Percentiles rank a stretch among this genome's conserved stretches.
Conservation (phyloP, 768 basidiomycete species). For the Tulasnella sp. region DNA sequence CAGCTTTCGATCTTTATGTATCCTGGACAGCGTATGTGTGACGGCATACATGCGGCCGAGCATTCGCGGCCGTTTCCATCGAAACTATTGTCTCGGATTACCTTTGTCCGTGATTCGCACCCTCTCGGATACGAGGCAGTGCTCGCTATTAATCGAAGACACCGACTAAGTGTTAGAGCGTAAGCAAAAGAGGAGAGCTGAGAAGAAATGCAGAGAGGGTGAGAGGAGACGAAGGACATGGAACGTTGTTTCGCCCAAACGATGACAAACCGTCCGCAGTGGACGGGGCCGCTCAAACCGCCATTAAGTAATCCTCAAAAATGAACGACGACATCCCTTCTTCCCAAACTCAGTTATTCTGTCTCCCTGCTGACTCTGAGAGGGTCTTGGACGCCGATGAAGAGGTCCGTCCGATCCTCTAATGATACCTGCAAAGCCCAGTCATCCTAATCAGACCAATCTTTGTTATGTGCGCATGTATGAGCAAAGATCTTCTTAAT, state of each 20-base stretch:
- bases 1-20: neutral
- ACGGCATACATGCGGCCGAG: neutral
- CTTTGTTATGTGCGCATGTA: neutral
- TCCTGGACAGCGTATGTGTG: neutral
- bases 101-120: neutral
- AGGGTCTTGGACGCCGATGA: constrained; percentile 17
- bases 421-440: neutral
- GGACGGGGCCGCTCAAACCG: neutral
- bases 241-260: neutral
- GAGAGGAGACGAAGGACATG: neutral
- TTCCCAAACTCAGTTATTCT: neutral
- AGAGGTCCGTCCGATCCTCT: neutral
- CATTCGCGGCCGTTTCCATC: neutral
- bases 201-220: neutral
- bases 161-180: neutral
- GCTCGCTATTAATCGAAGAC: neutral
- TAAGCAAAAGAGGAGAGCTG: neutral
- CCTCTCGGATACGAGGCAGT: too few species aligned
- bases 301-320: neutral
- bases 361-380: constrained; percentile 7
- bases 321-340: neutral
- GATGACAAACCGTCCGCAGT: neutral
- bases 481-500: constrained; percentile 22
- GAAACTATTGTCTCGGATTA: neutral
- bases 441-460: too few species aligned